These are phyloP conservation scores for Russula dissimulans DNA, from an alignment of 768 basidiomycete genomes.

Conservation along the genomic window DNA sequence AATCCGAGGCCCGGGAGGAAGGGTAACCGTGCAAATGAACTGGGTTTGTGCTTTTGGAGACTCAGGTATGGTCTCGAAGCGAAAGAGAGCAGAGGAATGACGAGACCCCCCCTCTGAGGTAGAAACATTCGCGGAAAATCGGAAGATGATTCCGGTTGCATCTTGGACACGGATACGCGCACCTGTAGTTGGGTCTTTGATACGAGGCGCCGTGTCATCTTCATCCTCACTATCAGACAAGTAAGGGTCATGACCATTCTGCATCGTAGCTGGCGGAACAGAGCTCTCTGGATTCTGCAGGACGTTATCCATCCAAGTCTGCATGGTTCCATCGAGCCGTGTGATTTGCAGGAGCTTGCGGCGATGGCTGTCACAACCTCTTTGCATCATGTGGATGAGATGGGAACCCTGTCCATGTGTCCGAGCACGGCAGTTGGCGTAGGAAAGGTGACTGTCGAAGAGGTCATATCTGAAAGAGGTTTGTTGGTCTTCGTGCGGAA, in stretches of 20 bases:
- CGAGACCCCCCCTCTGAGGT: neutral
- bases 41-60: slow-evolving; percentile 21
- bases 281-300: slow-evolving; percentile 30
- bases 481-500: slow-evolving; percentile 2
- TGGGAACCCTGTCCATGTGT: slow-evolving; percentile 41
- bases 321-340: slow-evolving; percentile 32
- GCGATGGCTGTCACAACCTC: slow-evolving; percentile 46
- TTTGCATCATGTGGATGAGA: slow-evolving; percentile 55
- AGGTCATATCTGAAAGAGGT: slow-evolving; percentile 41
- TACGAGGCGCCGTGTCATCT: slow-evolving; percentile 30
- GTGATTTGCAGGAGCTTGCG: slow-evolving; percentile 40
- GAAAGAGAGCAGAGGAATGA: slow-evolving; percentile 3
- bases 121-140: slow-evolving; percentile 30
- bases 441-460: slow-evolving; percentile 53
- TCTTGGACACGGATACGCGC: slow-evolving; percentile 50
- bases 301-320: slow-evolving; percentile 43
- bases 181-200: slow-evolving; percentile 56
- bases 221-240: slow-evolving; percentile 44
- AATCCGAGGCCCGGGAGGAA: slow-evolving; percentile 37
- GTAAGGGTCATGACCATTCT: slow-evolving; percentile 34
- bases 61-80: slow-evolving; percentile 36
- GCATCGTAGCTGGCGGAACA: slow-evolving; percentile 38
- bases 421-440: slow-evolving; percentile 44
- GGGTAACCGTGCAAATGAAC: slow-evolving; percentile 41
- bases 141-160: slow-evolving; percentile 48